Conservation (phyloP, 768 basidiomycete genomes). For the Xerocomus spinulosus region DNA sequence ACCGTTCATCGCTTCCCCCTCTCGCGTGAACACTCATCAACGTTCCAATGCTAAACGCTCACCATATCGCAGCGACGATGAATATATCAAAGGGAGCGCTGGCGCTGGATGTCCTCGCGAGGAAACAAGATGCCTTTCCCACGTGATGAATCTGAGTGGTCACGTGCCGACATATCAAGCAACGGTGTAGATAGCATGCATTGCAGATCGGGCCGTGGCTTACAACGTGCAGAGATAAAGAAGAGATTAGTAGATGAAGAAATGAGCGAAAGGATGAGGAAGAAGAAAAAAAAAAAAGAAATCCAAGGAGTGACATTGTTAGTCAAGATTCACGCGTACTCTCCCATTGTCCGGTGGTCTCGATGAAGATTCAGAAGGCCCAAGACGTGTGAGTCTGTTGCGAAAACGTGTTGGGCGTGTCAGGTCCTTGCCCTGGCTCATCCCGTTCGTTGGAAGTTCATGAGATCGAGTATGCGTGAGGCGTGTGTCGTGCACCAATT, state of each 20-base stretch:
- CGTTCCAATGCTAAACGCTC: conserved; percentile 1
- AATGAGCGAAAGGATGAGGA: neutral
- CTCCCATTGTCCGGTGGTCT: conserved; percentile 32
- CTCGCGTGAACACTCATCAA: neutral
- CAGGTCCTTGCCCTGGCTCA: conserved; percentile 18
- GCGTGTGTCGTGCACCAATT: conserved; percentile 21
- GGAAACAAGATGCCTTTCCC: conserved; percentile 7
- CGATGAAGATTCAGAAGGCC: conserved; percentile 24
- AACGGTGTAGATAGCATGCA: conserved; percentile 16
- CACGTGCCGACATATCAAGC: conserved; percentile 15
- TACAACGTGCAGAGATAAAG: conserved; percentile 27
- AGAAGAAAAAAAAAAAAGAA: conserved; percentile 1
- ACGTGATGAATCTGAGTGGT: conserved; percentile 21
- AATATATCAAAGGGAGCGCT: conserved; percentile 4
- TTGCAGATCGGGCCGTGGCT: conserved; percentile 19
- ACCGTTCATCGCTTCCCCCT: neutral
- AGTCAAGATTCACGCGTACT: conserved; percentile 35
- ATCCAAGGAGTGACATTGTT: conserved; percentile 20
- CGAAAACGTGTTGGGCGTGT: conserved; percentile 28
- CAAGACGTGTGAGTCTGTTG: conserved; percentile 25
- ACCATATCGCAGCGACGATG: conserved; percentile 1
- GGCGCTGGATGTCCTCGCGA: conserved; percentile 1
- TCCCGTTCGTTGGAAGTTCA: conserved; percentile 19
- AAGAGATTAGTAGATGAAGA: conserved; percentile 1
- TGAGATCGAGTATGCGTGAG: conserved; percentile 26